These are phyloP conservation scores for Colletotrichum orchidophilum DNA, from an alignment of 2,329 filamentous ascomycete genomes.

Conservation along the genomic window DNA sequence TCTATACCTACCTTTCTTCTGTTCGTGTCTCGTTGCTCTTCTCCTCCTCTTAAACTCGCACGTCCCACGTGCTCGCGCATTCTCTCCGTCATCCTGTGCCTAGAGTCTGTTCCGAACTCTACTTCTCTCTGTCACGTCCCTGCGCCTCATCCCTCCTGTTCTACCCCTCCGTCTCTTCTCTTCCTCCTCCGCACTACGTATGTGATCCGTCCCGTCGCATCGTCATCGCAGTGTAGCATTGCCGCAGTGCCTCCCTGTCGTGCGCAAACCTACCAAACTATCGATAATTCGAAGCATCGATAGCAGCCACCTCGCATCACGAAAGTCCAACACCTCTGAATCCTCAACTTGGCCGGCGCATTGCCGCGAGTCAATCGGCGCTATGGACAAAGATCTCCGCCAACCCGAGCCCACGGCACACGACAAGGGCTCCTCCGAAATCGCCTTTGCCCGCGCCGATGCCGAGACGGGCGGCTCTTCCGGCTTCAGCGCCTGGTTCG, in stretches of 20 bases:
- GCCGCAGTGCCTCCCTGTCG: neutral
- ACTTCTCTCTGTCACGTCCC: neutral
- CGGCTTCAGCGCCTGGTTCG: constrained; percentile 41
- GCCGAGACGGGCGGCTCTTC: constrained; percentile 26
- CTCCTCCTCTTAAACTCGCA: constrained; percentile 16
- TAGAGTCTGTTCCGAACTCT: constrained; percentile 2
- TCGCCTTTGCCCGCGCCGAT: constrained; percentile 2
- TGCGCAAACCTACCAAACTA: too few species aligned
- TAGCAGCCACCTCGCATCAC: neutral
- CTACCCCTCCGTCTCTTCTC: neutral
- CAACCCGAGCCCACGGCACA: neutral
- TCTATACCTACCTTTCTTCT: too few species aligned
- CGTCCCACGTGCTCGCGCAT: constrained; percentile 22
- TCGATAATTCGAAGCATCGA: neutral
- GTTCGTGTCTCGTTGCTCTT: neutral
- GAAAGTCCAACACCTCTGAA: neutral
- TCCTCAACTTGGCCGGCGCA: neutral
- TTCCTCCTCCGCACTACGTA: neutral
- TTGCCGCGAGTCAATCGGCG: neutral
- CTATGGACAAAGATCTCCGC: constrained; percentile 20
- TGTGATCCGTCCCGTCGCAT: neutral
- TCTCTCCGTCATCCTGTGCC: neutral
- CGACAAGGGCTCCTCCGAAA: constrained; percentile 4
- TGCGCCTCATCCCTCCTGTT: neutral
- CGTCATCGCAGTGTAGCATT: neutral